A percentile compares a stretch with the other conserved stretches of the same genome.
These are phyloP conservation scores for Rhizophlyctis rosea DNA, from an alignment of 192 early-diverging fungal species.

Conservation along the genomic window DNA sequence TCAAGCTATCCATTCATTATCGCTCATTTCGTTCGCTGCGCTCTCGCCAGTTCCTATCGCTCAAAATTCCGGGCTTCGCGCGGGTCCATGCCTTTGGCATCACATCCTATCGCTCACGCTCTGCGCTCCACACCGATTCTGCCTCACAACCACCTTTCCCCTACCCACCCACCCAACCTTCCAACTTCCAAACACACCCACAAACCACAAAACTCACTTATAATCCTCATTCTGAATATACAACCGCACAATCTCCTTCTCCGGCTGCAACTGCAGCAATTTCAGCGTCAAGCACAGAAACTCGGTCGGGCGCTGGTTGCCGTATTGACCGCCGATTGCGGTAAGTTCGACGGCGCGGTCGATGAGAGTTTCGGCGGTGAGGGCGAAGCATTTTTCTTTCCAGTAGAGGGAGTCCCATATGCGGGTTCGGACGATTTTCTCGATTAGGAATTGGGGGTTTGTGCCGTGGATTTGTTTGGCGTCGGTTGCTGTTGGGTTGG, in stretches of 20 bases:
- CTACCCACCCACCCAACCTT: neutral
- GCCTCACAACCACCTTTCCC: neutral
- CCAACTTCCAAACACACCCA: too few species aligned
- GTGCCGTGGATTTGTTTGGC: constrained; percentile 78
- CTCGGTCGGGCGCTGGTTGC: constrained; percentile 82
- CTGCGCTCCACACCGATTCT: neutral
- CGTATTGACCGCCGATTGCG: constrained; percentile 80
- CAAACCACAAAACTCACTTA: constrained; percentile 56
- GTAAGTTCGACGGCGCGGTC: constrained; percentile 78
- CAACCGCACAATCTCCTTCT: constrained; percentile 78
- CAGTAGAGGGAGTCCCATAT: constrained; percentile 93
- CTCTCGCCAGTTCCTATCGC: too few species aligned
- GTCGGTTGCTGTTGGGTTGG: too few species aligned
- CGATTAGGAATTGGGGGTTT: constrained; percentile 91
- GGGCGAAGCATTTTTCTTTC: constrained; percentile 95
- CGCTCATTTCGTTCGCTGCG: too few species aligned
- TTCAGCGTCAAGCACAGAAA: constrained; percentile 89
- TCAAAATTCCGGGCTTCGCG: too few species aligned
- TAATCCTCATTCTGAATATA: constrained; percentile 80
- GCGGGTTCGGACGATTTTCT: constrained; percentile 86
- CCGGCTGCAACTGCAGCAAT: constrained; percentile 90
- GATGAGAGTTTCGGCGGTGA: constrained; percentile 86
- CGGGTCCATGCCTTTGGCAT: too few species aligned
- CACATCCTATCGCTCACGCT: too few species aligned
- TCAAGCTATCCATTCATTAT: too few species aligned